Percentiles rank a stretch among this genome's conserved stretches.
These are phyloP conservation scores for Citropsis articulata DNA, from an alignment of 345 rosid species.

Conservation along the genomic window DNA sequence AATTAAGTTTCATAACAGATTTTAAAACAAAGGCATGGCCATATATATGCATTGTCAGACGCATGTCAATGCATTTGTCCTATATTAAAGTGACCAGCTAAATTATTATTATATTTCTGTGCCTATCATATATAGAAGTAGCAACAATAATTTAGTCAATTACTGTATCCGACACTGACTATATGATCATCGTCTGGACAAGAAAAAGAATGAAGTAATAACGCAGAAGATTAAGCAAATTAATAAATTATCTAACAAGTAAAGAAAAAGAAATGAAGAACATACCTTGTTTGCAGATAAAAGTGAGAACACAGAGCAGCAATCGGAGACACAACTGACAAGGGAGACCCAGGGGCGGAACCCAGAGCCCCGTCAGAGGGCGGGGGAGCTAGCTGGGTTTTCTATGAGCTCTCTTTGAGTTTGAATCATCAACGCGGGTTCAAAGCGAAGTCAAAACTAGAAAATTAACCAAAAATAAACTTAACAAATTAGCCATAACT, in stretches of 20 bases:
- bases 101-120: too few species aligned
- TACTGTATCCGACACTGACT: background rate
- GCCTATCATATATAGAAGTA: too few species aligned
- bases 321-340: conserved; percentile 25
- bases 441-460: too few species aligned
- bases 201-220: background rate
- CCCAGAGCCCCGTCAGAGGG: background rate
- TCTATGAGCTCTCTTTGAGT: too few species aligned
- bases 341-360: conserved; percentile 41
- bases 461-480: too few species aligned
- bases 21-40: background rate
- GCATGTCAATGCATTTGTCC: too few species aligned
- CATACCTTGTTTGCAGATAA: conserved; percentile 44
- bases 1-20: background rate
- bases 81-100: too few species aligned
- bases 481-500: too few species aligned
- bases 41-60: background rate
- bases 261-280: background rate
- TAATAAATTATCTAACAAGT: background rate
- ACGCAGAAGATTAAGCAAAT: background rate
- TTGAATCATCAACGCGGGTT: too few species aligned
- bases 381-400: too few species aligned
- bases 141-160: background rate
- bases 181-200: background rate
- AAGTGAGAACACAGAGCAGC: conserved; percentile 40